Conservation (phyloP, 495 filamentous ascomycete genomes). For the Neurospora hispaniola region DNA sequence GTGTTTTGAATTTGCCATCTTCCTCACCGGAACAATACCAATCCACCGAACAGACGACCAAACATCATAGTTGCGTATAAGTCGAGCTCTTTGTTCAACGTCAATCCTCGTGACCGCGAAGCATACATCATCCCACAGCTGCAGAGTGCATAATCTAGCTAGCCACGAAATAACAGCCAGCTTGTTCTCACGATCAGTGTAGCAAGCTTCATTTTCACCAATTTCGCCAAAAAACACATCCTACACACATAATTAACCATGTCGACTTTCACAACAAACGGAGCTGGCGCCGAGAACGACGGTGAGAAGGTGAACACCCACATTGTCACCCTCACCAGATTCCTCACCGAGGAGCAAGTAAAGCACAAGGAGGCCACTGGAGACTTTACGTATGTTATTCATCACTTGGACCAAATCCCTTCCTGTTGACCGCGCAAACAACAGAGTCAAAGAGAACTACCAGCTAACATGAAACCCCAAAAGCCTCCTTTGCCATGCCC, state of each 20-base stretch:
- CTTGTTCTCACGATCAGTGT: neutral
- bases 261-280: conserved; percentile 21
- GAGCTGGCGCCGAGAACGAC: conserved; percentile 22
- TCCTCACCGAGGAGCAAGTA: conserved; percentile 88
- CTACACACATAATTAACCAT: conserved; percentile 6
- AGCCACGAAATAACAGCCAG: neutral
- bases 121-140: neutral
- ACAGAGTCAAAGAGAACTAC: neutral
- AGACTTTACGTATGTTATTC: conserved; percentile 77
- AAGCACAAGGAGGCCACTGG: conserved; percentile 93
- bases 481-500: conserved; percentile 89
- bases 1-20: neutral
- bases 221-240: neutral
- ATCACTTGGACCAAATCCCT: neutral
- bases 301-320: conserved; percentile 82
- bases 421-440: neutral
- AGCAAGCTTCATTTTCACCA: neutral
- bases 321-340: conserved; percentile 89
- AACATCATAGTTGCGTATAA: neutral
- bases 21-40: neutral
- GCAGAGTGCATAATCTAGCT: neutral
- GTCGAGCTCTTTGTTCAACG: neutral
- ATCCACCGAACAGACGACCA: neutral
- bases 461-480: neutral
- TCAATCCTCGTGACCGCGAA: neutral